These are phyloP conservation scores for rapeseed (Brassica napus) DNA, from an alignment of 345 rosid species.

Conservation along the genomic window DNA sequence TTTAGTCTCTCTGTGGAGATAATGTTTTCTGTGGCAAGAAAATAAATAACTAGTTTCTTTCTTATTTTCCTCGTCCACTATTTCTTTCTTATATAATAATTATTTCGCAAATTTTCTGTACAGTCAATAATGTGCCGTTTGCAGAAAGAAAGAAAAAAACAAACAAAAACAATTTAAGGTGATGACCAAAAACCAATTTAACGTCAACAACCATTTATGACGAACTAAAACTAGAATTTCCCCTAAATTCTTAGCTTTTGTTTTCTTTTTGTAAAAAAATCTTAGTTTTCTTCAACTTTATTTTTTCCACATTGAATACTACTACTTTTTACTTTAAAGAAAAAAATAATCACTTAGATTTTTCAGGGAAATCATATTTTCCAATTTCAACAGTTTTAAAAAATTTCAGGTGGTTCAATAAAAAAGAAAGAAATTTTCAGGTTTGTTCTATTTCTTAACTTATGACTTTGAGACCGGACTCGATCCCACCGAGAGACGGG, in stretches of 20 bases:
- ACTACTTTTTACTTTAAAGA: not conserved
- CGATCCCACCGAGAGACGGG: not conserved
- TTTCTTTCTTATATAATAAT: not conserved
- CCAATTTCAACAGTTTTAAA: not conserved
- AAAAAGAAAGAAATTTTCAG: not conserved
- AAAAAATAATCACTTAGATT: not conserved
- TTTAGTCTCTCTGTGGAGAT: slow-evolving; percentile 19
- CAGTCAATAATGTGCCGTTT: not conserved
- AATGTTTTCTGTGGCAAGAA: slow-evolving; percentile 40
- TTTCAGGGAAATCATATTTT: not conserved
- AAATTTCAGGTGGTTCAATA: no score
- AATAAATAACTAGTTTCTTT: not conserved
- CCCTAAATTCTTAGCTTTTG: not conserved
- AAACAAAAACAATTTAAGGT: not conserved
- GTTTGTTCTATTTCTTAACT: not conserved
- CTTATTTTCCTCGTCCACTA: not conserved
- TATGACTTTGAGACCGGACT: not conserved
- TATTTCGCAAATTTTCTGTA: not conserved
- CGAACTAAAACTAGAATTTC: not conserved
- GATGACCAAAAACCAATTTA: not conserved
- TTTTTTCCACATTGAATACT: not conserved
- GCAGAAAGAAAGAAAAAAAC: not conserved
- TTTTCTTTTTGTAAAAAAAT: not conserved
- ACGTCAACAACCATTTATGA: not conserved
- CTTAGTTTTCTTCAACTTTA: not conserved